Evolutionary conservation across 177 flowering plant genomes (phyloP), one percentile per base, ranked within the genome.

Genomic region (Vitis hybrid): DNA sequence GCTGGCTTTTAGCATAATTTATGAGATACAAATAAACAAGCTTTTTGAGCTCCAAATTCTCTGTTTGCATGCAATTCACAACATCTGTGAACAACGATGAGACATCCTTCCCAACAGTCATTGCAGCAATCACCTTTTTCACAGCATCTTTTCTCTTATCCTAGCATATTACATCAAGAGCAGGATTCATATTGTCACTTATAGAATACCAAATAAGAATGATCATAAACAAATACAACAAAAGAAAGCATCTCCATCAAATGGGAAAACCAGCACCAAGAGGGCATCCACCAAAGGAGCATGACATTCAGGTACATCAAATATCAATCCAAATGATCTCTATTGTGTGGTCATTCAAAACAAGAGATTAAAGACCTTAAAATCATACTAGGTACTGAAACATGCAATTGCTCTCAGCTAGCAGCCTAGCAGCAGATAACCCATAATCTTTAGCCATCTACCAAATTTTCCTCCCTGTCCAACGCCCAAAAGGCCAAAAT

Each of bases 131-230:
- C 51, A 96, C 99, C 82, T 96, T 96, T 81, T 96, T 94, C 10
- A 96, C 99, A 48, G 98, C 99, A 93, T 94, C 99, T 78, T 92
- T 96, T 76, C 90, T 89, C 89, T 96, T 96, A 80, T 96, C 99
- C 99, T 91, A 39, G 64, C 48, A 75, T 10, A 52, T 61, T 17
- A 55, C 19, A 48, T 17, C n/a, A 23, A 54, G 8, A 11, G n/a
- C 14, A 17, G n/a, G 17, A 9, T 55, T 64, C 13, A 21, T 7
- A 32, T 4, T 3, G 18, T 34, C 19, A 55, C 3, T 30, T 2
- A 32, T 19, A 23, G 56, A n/a, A 13, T 58, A 68, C 10, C 58
- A 39, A 6, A 54, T 21, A 52, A 13, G 14, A 1, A 14, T 34
- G 14, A 62, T 14, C 11, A 34, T 17, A 2, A 32, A 34, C 2